Percentiles rank a stretch among this genome's conserved stretches.
These are phyloP conservation scores for Huntiella decipiens DNA, from an alignment of 2,329 filamentous ascomycete genomes.

Conservation along the genomic window DNA sequence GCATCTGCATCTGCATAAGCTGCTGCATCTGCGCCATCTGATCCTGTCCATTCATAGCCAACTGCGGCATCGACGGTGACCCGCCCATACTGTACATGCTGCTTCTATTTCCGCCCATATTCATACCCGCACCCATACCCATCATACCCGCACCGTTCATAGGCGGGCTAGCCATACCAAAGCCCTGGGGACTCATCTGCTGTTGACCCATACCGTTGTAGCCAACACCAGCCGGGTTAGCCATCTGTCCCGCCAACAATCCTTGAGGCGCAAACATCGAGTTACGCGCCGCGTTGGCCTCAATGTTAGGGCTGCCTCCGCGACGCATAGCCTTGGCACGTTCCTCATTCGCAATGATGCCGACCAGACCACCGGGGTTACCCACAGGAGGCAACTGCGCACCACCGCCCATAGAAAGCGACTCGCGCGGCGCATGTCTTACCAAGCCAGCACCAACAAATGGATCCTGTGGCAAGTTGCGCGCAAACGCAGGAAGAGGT, in stretches of 20 bases:
- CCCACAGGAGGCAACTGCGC: slow-evolving; percentile 23
- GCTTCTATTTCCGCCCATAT: background rate
- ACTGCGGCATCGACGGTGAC: slow-evolving; percentile 15
- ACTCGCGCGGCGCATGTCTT: slow-evolving; percentile 53
- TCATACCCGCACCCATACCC: slow-evolving; percentile 5
- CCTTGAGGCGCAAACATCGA: slow-evolving; percentile 19
- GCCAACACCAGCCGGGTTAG: slow-evolving; percentile 14
- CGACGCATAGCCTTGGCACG: slow-evolving; percentile 57
- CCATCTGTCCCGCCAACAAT: slow-evolving; percentile 18
- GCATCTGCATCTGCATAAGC: slow-evolving; percentile 51
- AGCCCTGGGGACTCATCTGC: too few relatives aligned
- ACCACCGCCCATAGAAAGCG: slow-evolving; percentile 49
- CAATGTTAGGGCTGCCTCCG: slow-evolving; percentile 50
- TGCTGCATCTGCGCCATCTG: slow-evolving; percentile 24
- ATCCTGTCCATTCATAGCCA: slow-evolving; percentile 12
- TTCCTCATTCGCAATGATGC: slow-evolving; percentile 75
- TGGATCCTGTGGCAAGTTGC: slow-evolving; percentile 65
- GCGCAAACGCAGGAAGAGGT: slow-evolving; percentile 61
- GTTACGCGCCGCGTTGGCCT: slow-evolving; percentile 20
- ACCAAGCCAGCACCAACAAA: slow-evolving; percentile 66
- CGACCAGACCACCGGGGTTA: slow-evolving; percentile 56
- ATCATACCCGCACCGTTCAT: slow-evolving; percentile 12
- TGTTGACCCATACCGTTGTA: slow-evolving; percentile 1
- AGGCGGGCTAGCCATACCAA: slow-evolving; percentile 14
- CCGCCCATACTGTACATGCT: slow-evolving; percentile 12